Conservation (phyloP, 306 rosid species). For the Coriaria nepalensis region DNA sequence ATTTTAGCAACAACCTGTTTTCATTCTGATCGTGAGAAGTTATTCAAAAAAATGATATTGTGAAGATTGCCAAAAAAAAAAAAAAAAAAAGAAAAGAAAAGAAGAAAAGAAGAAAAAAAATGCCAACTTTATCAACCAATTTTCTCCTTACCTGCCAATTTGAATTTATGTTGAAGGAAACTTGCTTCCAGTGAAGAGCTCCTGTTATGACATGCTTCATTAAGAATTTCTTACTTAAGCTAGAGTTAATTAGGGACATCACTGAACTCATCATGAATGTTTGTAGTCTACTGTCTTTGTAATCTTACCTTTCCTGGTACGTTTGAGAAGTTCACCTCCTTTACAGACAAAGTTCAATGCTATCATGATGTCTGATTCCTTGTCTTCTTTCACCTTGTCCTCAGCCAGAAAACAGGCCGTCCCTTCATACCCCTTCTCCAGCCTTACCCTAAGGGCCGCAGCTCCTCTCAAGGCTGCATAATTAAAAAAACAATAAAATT, state of each 20-base stretch:
- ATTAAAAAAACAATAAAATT: no score
- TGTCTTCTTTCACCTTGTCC: conserved; percentile 45
- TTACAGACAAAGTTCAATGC: conserved; percentile 49
- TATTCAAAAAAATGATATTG: conserved; percentile 8
- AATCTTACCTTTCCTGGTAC: conserved; percentile 96
- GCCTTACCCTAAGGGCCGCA: conserved; percentile 54
- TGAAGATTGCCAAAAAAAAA: no score
- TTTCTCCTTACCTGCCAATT: conserved; percentile 60
- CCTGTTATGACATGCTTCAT: conserved; percentile 41
- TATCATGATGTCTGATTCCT: conserved; percentile 40
- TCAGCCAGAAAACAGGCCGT: conserved; percentile 38
- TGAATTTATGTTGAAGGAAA: conserved; percentile 67
- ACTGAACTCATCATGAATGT: no score
- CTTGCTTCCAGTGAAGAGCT: conserved; percentile 90
- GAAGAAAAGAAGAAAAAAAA: no score
- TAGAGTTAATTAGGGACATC: no score
- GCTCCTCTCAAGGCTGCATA: conserved; percentile 74
- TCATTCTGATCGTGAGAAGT: conserved; percentile 14
- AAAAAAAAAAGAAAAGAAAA: no score
- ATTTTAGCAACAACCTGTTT: conserved; percentile 76
- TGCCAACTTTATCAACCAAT: conserved; percentile 7
- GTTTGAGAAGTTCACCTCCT: conserved; percentile 92
- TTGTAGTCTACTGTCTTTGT: no score
- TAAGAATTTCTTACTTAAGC: no score
- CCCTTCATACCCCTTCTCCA: conserved; percentile 58